These are phyloP conservation scores for Debaryomyces hansenii DNA, from an alignment of 805 yeast species.

Conservation along the genomic window DNA sequence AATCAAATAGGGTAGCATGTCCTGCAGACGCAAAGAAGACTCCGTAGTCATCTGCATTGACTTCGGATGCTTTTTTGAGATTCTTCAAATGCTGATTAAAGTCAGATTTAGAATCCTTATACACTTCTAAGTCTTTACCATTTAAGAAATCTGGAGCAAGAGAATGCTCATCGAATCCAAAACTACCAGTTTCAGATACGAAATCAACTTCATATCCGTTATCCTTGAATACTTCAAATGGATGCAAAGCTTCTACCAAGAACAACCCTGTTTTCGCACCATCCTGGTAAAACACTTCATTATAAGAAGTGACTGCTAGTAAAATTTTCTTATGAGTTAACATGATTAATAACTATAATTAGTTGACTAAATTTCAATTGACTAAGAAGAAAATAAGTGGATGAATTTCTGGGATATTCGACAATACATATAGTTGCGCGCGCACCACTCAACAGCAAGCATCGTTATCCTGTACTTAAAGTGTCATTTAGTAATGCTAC, in stretches of 20 bases:
- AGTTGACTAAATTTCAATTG: too few species aligned
- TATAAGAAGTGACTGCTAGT: conserved; percentile 37
- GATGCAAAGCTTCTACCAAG: conserved; percentile 55
- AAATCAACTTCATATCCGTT: conserved; percentile 40
- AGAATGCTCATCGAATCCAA: conserved; percentile 55
- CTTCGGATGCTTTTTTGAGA: conserved; percentile 46
- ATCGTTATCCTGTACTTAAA: too few species aligned
- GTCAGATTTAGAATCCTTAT: conserved; percentile 32
- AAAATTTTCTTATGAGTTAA: conserved; percentile 27
- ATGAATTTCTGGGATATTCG: too few species aligned
- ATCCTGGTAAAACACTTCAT: conserved; percentile 48
- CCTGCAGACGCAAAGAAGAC: conserved; percentile 61
- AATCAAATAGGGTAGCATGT: conserved; percentile 57
- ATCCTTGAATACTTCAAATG: conserved; percentile 45
- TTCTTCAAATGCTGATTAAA: conserved; percentile 35
- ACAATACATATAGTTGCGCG: too few species aligned
- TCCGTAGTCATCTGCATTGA: conserved; percentile 45
- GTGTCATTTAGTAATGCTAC: too few species aligned
- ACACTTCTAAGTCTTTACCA: conserved; percentile 41
- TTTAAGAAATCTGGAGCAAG: conserved; percentile 26
- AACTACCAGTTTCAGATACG: conserved; percentile 54
- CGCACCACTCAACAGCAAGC: too few species aligned
- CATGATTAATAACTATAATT: neutral
- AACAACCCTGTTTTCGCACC: conserved; percentile 57
- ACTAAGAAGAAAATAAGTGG: too few species aligned